Percentiles rank a stretch among this genome's conserved stretches.
phyloP scores from a whole-genome alignment of 257 asterid species.

The Nicotiana knightiana region DNA sequence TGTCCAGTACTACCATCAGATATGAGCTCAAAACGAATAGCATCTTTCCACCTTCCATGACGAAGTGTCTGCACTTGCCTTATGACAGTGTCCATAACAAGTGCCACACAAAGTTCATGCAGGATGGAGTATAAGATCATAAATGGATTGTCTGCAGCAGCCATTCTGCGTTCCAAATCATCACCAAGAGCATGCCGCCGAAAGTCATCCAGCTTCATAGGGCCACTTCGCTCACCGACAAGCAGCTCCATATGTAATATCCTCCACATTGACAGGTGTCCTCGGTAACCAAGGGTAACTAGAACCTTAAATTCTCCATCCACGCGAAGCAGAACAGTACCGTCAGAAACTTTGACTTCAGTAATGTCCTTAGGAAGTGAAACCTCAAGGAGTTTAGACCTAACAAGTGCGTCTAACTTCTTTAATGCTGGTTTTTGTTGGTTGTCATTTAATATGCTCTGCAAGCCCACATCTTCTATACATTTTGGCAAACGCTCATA shows the following conservation, averaged over 20 bases:
- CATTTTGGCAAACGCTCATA: slow-evolving; percentile 91
- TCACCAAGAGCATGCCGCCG: slow-evolving; percentile 95
- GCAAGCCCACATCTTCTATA: slow-evolving; percentile 77
- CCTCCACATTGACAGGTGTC: slow-evolving; percentile 95
- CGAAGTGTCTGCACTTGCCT: slow-evolving; percentile 90
- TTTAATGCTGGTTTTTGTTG: slow-evolving; percentile 75
- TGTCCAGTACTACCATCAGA: slow-evolving; percentile 76
- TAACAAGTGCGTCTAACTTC: slow-evolving; percentile 81
- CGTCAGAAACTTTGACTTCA: slow-evolving; percentile 70
- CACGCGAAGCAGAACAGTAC: slow-evolving; percentile 81
- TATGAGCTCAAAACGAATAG: slow-evolving; percentile 94
- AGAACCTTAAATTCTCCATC: slow-evolving; percentile 96
- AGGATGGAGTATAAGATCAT: slow-evolving; percentile 65
- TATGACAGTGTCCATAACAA: slow-evolving; percentile 92
- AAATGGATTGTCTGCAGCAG: slow-evolving; percentile 86
- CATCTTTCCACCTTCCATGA: slow-evolving; percentile 96
- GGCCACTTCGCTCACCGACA: slow-evolving; percentile 86
- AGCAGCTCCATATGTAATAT: slow-evolving; percentile 94
- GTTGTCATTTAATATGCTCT: slow-evolving; percentile 58
- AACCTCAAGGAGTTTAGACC: slow-evolving; percentile 80
- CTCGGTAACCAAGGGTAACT: slow-evolving; percentile 95
- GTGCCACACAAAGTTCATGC: slow-evolving; percentile 92
- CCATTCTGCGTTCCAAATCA: slow-evolving; percentile 98
- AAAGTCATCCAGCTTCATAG: slow-evolving; percentile 76
- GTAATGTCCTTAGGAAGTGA: slow-evolving; percentile 80